Percentiles rank a stretch among this genome's conserved stretches.
Conservation (phyloP, 73 alveolate genomes). For the Paramecium sexaurelia region DNA sequence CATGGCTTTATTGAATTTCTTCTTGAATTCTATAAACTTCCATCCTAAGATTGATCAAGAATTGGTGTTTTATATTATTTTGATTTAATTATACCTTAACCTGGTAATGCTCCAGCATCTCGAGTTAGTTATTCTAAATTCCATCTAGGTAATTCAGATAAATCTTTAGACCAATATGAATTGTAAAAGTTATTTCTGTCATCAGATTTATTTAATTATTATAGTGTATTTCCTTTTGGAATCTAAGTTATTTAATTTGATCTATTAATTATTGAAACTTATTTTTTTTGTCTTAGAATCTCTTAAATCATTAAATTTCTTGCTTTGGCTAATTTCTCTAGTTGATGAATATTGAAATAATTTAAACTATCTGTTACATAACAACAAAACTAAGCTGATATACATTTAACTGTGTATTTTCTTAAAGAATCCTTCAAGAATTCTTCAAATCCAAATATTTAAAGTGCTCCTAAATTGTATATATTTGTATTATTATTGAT, state of each 20-base stretch:
- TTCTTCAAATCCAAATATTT: neutral
- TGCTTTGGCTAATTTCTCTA: neutral
- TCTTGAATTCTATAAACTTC: neutral
- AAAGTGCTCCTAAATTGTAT: neutral
- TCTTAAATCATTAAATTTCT: neutral
- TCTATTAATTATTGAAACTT: neutral
- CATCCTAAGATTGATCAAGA: neutral
- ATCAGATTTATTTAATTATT: neutral
- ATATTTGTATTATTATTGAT: neutral
- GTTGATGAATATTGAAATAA: neutral
- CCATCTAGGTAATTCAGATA: slow-evolving; percentile 21
- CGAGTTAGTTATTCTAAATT: neutral
- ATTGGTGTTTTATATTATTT: neutral
- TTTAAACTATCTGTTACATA: neutral
- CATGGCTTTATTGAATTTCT: neutral
- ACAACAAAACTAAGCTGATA: neutral
- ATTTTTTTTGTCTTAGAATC: neutral
- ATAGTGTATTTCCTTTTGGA: neutral
- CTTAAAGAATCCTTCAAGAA: neutral
- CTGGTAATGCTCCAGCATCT: slow-evolving; percentile 21
- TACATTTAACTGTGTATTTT: neutral
- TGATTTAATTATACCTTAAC: neutral
- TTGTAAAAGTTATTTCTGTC: neutral
- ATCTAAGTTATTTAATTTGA: neutral
- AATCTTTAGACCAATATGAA: slow-evolving; percentile 10